phyloP scores from a whole-genome alignment of 2,329 filamentous ascomycete species.

The Dissoconium aciculare region DNA sequence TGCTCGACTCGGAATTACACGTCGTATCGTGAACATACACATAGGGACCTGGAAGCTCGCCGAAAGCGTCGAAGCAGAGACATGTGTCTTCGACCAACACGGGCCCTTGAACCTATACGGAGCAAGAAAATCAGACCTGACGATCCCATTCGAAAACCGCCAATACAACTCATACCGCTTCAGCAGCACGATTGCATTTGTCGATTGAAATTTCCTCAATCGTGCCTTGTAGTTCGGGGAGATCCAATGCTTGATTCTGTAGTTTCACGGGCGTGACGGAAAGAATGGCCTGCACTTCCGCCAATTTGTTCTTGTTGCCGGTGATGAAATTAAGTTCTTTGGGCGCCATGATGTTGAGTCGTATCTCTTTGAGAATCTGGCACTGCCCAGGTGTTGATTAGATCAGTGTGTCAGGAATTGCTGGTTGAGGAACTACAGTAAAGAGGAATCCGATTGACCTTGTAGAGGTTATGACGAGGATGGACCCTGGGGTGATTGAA shows the following conservation, averaged over 20 bases:
- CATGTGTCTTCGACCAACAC: slow-evolving; percentile 94
- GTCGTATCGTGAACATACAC: slow-evolving; percentile 59
- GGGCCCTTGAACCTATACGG: slow-evolving; percentile 56
- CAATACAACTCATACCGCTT: slow-evolving; percentile 42
- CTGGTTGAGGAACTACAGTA: too few species aligned
- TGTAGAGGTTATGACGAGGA: too few species aligned
- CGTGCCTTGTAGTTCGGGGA: slow-evolving; percentile 81
- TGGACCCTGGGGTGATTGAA: too few species aligned
- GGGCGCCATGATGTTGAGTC: slow-evolving; percentile 14
- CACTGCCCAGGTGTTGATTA: too few species aligned
- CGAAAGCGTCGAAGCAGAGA: slow-evolving; percentile 78
- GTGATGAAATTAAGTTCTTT: slow-evolving; percentile 80
- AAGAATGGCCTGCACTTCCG: slow-evolving; percentile 78
- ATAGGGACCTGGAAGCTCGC: slow-evolving; percentile 87
- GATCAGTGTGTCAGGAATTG: too few species aligned
- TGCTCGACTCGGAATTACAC: too few species aligned
- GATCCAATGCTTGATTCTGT: slow-evolving; percentile 58
- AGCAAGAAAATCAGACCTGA: neutral
- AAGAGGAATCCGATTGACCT: too few species aligned
- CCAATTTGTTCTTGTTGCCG: slow-evolving; percentile 85
- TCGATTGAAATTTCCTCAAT: slow-evolving; percentile 82
- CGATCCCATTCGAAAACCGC: neutral
- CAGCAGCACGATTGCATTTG: slow-evolving; percentile 73
- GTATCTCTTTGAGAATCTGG: slow-evolving; percentile 1
- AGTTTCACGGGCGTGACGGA: slow-evolving; percentile 54